A percentile compares a stretch with the other conserved stretches of the same genome.
phyloP scores from a whole-genome alignment of 2,329 filamentous ascomycete species.

The Colletotrichum paranaense region DNA sequence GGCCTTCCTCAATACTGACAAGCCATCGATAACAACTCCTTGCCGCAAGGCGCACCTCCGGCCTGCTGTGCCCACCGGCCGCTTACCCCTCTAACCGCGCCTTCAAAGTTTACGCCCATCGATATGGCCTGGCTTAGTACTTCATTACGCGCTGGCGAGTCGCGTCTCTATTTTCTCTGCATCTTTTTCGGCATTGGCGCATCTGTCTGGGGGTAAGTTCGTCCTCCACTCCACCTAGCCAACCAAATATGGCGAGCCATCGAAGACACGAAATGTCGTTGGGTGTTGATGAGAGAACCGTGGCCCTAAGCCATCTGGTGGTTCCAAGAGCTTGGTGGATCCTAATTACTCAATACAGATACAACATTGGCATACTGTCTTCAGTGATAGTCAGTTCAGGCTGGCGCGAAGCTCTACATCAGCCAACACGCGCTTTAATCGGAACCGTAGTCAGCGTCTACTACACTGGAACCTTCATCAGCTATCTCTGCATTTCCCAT shows the following conservation, averaged over 20 bases:
- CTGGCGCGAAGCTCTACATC: constrained; percentile 58
- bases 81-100: not conserved
- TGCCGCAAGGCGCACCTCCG: not conserved
- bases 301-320: not conserved
- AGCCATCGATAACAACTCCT: too few species aligned
- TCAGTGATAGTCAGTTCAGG: constrained; percentile 67
- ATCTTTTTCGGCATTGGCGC: constrained; percentile 66
- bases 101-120: not conserved
- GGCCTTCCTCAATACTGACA: not conserved
- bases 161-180: constrained; percentile 59
- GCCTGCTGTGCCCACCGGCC: not conserved
- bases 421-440: constrained; percentile 52
- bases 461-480: constrained; percentile 66
- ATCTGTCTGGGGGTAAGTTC: constrained; percentile 64
- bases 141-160: constrained; percentile 39
- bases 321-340: not conserved
- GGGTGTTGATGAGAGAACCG: not conserved
- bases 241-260: not conserved
- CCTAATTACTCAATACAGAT: constrained; percentile 46
- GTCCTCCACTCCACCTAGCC: not conserved
- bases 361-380: constrained; percentile 68
- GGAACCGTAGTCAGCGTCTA: constrained; percentile 68
- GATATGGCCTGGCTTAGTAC: constrained; percentile 38
- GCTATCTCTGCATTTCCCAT: constrained; percentile 66
- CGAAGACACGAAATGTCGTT: not conserved